Evolutionary conservation across 129 eudicot genomes (phyloP), one percentile per base, ranked within the genome.

Genomic region (Artemisia tridentata): DNA sequence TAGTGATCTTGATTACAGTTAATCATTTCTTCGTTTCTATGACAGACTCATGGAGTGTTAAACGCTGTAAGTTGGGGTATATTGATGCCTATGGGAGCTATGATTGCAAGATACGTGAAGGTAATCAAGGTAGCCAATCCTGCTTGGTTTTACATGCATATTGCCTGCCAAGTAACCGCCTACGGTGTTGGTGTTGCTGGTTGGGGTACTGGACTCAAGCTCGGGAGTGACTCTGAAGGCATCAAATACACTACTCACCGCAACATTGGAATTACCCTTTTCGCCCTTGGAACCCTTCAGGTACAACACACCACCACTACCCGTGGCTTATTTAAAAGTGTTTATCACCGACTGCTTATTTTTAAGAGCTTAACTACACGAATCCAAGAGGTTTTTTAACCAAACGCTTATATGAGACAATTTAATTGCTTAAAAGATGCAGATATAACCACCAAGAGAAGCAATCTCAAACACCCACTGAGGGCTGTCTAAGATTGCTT

Each of bases 121-220:
- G 99, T 95, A 51, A 90, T 95, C 75, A 85, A 87, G 71, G 52
- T 85, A 46, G 97, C 93, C 6, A 79, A 90, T 70, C 99, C 99
- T 38, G 96, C 96, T 11, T 95, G 99, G 99, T 95, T 95, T 74
- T 95, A 95, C 89, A 60, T 95, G 5, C 99, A 95, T 57, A 81
- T 85, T 7, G 69, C 86, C 0, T 82, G 88, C 75, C 99, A 95
- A 77, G 69, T 76, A 0, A 82, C 88, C 3, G 99, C 93, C 61
- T 95, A 95, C 38, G 80, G 83, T 11, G 78, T 90, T 0, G 99
- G 99, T 6, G 91, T 87, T 3, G 89, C 92, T 5, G 97, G 96
- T 46, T 93, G 95, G 96, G 98, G 80, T 5, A 89, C 91, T 7
- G 98, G 98, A 14, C 83, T 93, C 52, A 89, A 85, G 65, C 97